These are phyloP conservation scores for Boletus rubescentipes DNA, from an alignment of 768 basidiomycete species.

Conservation along the genomic window DNA sequence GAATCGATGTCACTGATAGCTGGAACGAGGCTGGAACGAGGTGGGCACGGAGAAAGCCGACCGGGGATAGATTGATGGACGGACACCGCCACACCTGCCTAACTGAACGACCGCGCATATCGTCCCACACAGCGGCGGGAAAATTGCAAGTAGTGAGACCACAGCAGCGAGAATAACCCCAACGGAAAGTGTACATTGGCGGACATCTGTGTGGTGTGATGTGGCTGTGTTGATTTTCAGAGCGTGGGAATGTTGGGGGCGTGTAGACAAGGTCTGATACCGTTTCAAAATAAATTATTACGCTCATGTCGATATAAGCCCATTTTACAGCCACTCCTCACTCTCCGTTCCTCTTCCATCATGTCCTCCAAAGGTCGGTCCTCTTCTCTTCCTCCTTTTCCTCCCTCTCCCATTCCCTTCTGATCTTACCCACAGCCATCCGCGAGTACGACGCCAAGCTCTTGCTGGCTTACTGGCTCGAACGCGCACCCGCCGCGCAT, in stretches of 20 bases:
- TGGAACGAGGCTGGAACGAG: constrained; percentile 17
- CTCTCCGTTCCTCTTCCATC: constrained; percentile 17
- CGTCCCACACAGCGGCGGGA: too few relatives aligned
- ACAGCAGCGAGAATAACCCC: background rate
- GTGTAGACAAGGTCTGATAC: constrained; percentile 25
- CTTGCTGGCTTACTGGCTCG: constrained; percentile 95
- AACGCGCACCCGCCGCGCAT: constrained; percentile 80
- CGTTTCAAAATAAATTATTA: constrained; percentile 19
- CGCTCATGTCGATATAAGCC: constrained; percentile 18
- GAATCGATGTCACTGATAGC: background rate
- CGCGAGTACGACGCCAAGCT: constrained; percentile 99
- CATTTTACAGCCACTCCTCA: background rate
- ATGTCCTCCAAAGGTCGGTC: constrained; percentile 35
- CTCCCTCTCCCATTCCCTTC: background rate
- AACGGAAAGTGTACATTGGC: background rate
- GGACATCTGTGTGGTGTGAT: background rate
- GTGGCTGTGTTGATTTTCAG: constrained; percentile 32
- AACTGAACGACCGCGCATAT: background rate
- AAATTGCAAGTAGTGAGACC: too few relatives aligned
- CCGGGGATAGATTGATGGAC: background rate
- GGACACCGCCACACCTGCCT: background rate
- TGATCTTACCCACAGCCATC: constrained; percentile 55
- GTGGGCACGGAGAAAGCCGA: constrained; percentile 3
- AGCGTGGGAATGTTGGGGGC: constrained; percentile 32
- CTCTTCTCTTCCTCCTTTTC: background rate